phyloP scores from a whole-genome alignment of 192 early-diverging fungal species.

The Allomyces arbusculus region DNA sequence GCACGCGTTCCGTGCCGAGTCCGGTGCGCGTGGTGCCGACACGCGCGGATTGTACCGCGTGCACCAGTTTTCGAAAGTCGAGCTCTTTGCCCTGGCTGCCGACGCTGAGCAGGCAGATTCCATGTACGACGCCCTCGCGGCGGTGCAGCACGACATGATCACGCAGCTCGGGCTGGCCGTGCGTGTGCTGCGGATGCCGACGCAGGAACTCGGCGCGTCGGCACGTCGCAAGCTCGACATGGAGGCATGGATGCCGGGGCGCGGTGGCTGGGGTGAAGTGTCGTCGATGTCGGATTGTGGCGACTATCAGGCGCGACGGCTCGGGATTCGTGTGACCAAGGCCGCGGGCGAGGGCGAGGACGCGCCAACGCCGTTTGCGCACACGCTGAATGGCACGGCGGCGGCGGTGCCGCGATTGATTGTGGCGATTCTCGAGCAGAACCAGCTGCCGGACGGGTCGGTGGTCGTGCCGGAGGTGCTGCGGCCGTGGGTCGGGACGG shows the following conservation, averaged over 20 bases:
- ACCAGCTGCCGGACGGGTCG: slow-evolving; percentile 48
- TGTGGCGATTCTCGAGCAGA: slow-evolving; percentile 69
- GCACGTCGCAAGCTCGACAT: slow-evolving; percentile 83
- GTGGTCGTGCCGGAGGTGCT: slow-evolving; percentile 48
- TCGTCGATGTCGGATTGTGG: slow-evolving; percentile 82
- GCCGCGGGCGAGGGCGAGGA: slow-evolving; percentile 5
- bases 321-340: slow-evolving; percentile 41
- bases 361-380: slow-evolving; percentile 42
- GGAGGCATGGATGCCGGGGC: slow-evolving; percentile 93
- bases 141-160: slow-evolving; percentile 54
- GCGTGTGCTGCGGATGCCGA: slow-evolving; percentile 77
- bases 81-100: slow-evolving; percentile 56
- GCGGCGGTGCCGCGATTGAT: slow-evolving; percentile 73
- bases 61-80: slow-evolving; percentile 89
- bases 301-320: slow-evolving; percentile 72
- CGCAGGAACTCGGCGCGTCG: slow-evolving; percentile 73
- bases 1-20: slow-evolving; percentile 77
- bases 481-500: slow-evolving; percentile 36
- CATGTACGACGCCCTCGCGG: slow-evolving; percentile 48
- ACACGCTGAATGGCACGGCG: slow-evolving; percentile 84
- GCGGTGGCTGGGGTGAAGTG: slow-evolving; percentile 62
- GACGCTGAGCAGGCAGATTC: slow-evolving; percentile 30
- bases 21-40: slow-evolving; percentile 62
- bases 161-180: slow-evolving; percentile 53
- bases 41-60: slow-evolving; percentile 74